These are phyloP conservation scores for Gigaspora rosea DNA, from an alignment of 192 early-diverging fungal genomes.

Conservation along the genomic window DNA sequence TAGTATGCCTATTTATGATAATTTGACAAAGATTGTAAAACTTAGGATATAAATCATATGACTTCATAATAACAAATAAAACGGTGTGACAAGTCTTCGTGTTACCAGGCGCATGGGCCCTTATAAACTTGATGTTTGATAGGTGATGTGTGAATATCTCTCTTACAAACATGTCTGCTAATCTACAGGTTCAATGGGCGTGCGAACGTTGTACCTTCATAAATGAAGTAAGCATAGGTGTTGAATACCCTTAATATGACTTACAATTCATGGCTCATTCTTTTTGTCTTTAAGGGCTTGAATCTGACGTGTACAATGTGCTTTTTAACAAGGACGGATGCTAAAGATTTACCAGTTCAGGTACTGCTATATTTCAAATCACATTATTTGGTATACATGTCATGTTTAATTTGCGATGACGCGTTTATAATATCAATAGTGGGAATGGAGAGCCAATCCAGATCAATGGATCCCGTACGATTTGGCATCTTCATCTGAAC, in stretches of 20 bases:
- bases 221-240: constrained; percentile 6
- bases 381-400: not conserved
- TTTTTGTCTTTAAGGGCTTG: constrained; percentile 10
- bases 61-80: too few relatives aligned
- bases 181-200: not conserved
- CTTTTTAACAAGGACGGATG: constrained; percentile 18
- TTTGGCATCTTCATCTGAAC: constrained; percentile 22
- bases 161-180: not conserved
- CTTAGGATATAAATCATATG: too few relatives aligned
- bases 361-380: not conserved
- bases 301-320: constrained; percentile 29
- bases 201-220: constrained; percentile 24
- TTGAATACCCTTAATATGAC: not conserved
- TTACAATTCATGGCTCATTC: not conserved
- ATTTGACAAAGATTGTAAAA: too few relatives aligned
- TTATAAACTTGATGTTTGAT: too few relatives aligned
- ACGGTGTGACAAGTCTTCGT: too few relatives aligned
- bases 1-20: too few relatives aligned
- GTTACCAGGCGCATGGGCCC: too few relatives aligned
- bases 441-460: constrained; percentile 34
- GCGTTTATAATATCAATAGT: not conserved
- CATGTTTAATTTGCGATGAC: not conserved
- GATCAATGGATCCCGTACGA: constrained; percentile 35
- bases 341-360: constrained; percentile 34
- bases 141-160: too few relatives aligned